Base-by-base conservation (phyloP, 176 grass and related monocot species). In the Urochloa ruziziensis region DNA sequence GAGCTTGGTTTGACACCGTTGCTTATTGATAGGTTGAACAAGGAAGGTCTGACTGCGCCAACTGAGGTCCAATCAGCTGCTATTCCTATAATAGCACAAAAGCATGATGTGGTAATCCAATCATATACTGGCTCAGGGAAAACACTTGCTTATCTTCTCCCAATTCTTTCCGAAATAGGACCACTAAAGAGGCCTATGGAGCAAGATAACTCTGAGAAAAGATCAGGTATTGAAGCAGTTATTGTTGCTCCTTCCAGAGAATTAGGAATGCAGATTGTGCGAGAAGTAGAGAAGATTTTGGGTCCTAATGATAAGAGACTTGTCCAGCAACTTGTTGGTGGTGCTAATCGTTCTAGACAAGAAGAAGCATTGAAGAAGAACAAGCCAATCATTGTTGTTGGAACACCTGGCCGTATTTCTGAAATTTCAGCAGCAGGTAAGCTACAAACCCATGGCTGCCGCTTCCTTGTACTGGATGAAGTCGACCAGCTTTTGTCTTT, bases 341-440 rank as follows among this genome's bases (percentile, higher is more conserved):
- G 96, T 47, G 93, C 96, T 60, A 98, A 98, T 53, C 78, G 91
- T n/a, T 93, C 89, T 4, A 91, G 93, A 32, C 96, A 98, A 80
- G 93, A 95, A 88, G 96, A 95, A 80, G 93, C 89, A 69, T 61
- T 98, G 66, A 98, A 95, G 93, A 98, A 94, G 75, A 98, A 93
- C 74, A 98, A 92, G 34, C 96, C 93, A 64, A 39, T 93, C 67
- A 90, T 98, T 73, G 88, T 91, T 58, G 93, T 95, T 25, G 96
- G 96, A 36, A 95, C 96, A 49, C 93, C 96, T 52, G 96, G 96
- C 3, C 93, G 93, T 25, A 93, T 98, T 83, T 90, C 92, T 32
- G 96, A 98, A 87, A 91, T 98, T 74, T 98, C 92, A 88, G 89
- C 93, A 64, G 78, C 93, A 2, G 96, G 93, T 37, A 98, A 93